Evolutionary conservation across 1,139 yeast species (phyloP).

Genomic region (Yamadazyma kanchanaburiensis): DNA sequence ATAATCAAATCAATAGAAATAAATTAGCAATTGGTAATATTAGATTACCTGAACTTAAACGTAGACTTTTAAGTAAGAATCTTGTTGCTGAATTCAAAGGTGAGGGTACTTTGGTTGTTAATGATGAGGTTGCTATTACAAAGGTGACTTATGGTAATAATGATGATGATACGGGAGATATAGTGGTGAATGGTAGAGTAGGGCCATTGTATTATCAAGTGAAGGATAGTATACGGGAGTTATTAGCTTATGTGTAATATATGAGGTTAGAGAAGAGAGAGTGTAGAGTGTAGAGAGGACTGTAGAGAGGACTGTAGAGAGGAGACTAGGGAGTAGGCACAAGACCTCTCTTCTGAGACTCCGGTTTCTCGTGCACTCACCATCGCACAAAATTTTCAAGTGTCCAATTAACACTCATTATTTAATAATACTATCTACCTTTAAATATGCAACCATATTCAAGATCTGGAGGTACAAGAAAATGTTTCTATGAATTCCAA

Average conservation of each 20-base stretch:
- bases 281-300: neutral
- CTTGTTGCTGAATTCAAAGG: slow-evolving; percentile 86
- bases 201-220: slow-evolving; percentile 78
- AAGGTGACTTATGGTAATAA: slow-evolving; percentile 52
- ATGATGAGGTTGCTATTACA: slow-evolving; percentile 69
- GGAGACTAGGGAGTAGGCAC: neutral
- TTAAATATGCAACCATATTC: slow-evolving; percentile 46
- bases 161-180: slow-evolving; percentile 67
- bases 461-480: slow-evolving; percentile 49
- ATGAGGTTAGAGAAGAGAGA: too few relatives aligned
- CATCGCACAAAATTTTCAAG: slow-evolving; percentile 7
- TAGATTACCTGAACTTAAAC: slow-evolving; percentile 75
- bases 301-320: slow-evolving; percentile 1
- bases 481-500: slow-evolving; percentile 50
- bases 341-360: neutral
- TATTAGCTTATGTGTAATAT: slow-evolving; percentile 68
- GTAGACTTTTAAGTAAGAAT: slow-evolving; percentile 53
- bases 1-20: slow-evolving; percentile 15
- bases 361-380: slow-evolving; percentile 2
- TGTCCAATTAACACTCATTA: slow-evolving; percentile 10
- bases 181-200: slow-evolving; percentile 79
- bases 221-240: slow-evolving; percentile 67
- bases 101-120: slow-evolving; percentile 88
- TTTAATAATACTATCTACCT: slow-evolving; percentile 10
- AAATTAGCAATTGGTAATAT: slow-evolving; percentile 85